These are phyloP conservation scores for Scedosporium aurantiacum DNA, from an alignment of 2,329 filamentous ascomycete species.

Conservation along the genomic window DNA sequence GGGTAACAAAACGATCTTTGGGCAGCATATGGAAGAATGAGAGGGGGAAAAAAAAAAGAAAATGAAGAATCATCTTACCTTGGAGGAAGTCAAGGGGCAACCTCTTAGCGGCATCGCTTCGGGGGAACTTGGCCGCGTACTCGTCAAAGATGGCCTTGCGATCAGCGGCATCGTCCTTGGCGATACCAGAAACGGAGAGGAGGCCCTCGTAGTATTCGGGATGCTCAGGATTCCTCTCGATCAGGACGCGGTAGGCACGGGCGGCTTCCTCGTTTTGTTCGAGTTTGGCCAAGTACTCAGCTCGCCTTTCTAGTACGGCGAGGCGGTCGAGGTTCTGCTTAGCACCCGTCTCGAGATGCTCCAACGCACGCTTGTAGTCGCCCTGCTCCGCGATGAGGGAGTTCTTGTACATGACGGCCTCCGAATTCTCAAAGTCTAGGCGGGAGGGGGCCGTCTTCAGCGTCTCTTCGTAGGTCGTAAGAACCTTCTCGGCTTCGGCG, in stretches of 20 bases:
- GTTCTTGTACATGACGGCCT: conserved; percentile 93
- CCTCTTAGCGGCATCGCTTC: conserved; percentile 74
- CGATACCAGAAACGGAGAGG: conserved; percentile 55
- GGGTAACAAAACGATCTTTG: not conserved
- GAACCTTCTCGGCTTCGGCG: conserved; percentile 75
- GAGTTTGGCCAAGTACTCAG: conserved; percentile 72
- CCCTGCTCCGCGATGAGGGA: conserved; percentile 83
- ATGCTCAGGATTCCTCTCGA: conserved; percentile 83
- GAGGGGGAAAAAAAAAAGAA: no score
- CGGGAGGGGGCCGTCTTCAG: conserved; percentile 69
- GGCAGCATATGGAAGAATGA: conserved; percentile 1
- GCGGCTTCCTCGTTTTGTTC: conserved; percentile 69
- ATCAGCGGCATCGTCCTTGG: conserved; percentile 45
- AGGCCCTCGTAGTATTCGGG: conserved; percentile 76
- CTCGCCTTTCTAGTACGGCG: conserved; percentile 74
- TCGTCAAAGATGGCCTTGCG: conserved; percentile 63
- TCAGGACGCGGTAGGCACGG: conserved; percentile 65
- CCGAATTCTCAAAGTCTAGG: conserved; percentile 81
- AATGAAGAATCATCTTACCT: conserved; percentile 36
- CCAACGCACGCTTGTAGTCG: conserved; percentile 69
- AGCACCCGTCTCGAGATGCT: conserved; percentile 69
- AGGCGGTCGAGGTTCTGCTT: conserved; percentile 75
- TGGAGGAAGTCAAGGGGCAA: conserved; percentile 83
- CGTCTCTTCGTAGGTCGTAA: conserved; percentile 88
- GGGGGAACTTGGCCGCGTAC: conserved; percentile 69